A percentile compares a stretch with the other conserved stretches of the same genome.
These are phyloP conservation scores for Cytospora mali DNA, from an alignment of 2,329 filamentous ascomycete genomes.

Conservation along the genomic window DNA sequence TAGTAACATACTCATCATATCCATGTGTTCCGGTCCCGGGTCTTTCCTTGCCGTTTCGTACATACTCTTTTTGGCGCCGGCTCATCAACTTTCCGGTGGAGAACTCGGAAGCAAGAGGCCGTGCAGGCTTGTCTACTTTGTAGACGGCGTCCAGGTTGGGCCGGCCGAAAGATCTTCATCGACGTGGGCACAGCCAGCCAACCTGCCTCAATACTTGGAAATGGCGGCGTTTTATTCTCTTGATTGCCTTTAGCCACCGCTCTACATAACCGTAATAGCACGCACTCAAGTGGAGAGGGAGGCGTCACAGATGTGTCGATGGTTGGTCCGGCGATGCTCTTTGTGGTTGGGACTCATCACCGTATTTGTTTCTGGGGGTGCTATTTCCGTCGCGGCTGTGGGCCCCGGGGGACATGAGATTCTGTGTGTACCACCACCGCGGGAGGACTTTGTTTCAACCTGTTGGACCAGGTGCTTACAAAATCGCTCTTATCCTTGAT, in stretches of 20 bases:
- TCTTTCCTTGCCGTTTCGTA: conserved; percentile 3
- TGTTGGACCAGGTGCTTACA: not conserved
- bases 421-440: not conserved
- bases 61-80: not conserved
- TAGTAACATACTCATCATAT: not conserved
- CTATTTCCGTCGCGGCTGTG: conserved; percentile 2
- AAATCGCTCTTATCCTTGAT: not conserved
- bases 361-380: not conserved
- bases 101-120: conserved; percentile 11
- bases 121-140: conserved; percentile 7
- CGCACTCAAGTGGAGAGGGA: not conserved
- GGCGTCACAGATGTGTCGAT: not conserved
- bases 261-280: too few relatives aligned
- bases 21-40: not conserved
- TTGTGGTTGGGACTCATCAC: not conserved
- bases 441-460: not conserved
- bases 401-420: not conserved
- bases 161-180: conserved; percentile 4
- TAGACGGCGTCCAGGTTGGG: conserved; percentile 6
- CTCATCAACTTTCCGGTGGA: not conserved
- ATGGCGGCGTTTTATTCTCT: not conserved
- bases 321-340: not conserved
- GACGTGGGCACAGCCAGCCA: not conserved
- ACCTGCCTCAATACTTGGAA: not conserved
- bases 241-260: not conserved